Conservation (phyloP, 495 filamentous ascomycete genomes). For the Massariosphaeria phaeospora region DNA sequence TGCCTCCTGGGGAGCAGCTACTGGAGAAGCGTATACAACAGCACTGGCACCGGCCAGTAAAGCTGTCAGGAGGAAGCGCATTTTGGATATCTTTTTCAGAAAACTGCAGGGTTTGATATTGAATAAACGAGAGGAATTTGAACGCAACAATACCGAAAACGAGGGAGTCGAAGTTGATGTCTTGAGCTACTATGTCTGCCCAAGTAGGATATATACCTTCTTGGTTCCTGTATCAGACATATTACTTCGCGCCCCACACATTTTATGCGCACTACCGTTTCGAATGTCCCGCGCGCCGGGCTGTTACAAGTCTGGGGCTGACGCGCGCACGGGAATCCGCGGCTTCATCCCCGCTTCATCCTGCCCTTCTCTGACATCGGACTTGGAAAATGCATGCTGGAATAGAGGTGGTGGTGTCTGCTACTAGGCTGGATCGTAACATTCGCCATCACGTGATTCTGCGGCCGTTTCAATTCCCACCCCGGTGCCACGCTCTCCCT, state of each 20-base stretch:
- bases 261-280: conserved; percentile 17
- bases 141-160: neutral
- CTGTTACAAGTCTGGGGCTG: conserved; percentile 1
- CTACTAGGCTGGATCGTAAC: neutral
- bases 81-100: conserved; percentile 3
- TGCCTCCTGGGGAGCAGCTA: neutral
- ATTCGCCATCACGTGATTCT: neutral
- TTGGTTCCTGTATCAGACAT: neutral
- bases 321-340: neutral
- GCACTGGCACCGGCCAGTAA: neutral
- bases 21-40: neutral
- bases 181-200: neutral
- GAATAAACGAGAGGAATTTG: neutral
- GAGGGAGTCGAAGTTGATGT: neutral
- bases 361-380: neutral
- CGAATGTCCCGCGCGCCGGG: neutral
- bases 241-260: conserved; percentile 7
- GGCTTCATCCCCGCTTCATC: neutral
- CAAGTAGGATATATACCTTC: conserved; percentile 1
- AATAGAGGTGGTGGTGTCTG: neutral
- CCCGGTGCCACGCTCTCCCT: neutral
- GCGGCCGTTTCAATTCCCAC: neutral
- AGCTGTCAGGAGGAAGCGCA: conserved; percentile 1
- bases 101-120: no score
- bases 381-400: neutral